Evolutionary conservation across 2,329 filamentous ascomycete genomes (phyloP).

Genomic region (Alternaria conjuncta): DNA sequence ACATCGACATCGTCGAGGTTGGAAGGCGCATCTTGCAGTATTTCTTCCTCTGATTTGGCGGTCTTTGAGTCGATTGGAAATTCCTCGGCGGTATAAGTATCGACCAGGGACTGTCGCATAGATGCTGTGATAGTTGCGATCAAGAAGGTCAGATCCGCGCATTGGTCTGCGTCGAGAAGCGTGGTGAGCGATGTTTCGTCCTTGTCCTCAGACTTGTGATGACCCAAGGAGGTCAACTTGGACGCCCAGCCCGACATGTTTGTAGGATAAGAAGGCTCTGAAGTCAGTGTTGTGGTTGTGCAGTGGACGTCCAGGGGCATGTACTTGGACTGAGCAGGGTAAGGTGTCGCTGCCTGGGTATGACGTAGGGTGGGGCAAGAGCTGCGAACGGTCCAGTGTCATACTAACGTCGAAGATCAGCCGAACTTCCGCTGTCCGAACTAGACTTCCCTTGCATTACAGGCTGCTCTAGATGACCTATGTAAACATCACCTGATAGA

Average conservation of each 20-base stretch:
- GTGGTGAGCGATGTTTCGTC: slow-evolving; percentile 52
- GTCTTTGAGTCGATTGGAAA: slow-evolving; percentile 15
- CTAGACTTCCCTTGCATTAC: background rate
- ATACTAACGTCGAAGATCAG: background rate
- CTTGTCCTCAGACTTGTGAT: slow-evolving; percentile 36
- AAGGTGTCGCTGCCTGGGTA: slow-evolving; percentile 14
- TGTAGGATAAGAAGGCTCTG: no score
- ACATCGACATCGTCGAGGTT: slow-evolving; percentile 33
- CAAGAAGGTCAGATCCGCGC: slow-evolving; percentile 55
- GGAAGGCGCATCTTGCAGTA: slow-evolving; percentile 29
- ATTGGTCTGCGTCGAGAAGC: slow-evolving; percentile 54
- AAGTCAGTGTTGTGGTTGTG: background rate
- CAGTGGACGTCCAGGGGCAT: no score
- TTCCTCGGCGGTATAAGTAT: slow-evolving; percentile 49
- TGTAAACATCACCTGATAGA: background rate
- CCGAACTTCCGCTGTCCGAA: background rate
- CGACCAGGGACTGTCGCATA: slow-evolving; percentile 54
- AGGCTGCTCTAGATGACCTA: background rate
- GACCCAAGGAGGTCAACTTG: slow-evolving; percentile 46
- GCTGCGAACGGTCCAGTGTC: background rate
- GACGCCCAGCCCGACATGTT: slow-evolving; percentile 39
- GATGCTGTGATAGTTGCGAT: slow-evolving; percentile 56
- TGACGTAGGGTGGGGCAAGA: slow-evolving; percentile 28
- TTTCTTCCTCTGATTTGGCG: slow-evolving; percentile 31
- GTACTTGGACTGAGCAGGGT: background rate